Evolutionary conservation across 345 rosid genomes (phyloP).

Genomic region (Garcia nutans): DNA sequence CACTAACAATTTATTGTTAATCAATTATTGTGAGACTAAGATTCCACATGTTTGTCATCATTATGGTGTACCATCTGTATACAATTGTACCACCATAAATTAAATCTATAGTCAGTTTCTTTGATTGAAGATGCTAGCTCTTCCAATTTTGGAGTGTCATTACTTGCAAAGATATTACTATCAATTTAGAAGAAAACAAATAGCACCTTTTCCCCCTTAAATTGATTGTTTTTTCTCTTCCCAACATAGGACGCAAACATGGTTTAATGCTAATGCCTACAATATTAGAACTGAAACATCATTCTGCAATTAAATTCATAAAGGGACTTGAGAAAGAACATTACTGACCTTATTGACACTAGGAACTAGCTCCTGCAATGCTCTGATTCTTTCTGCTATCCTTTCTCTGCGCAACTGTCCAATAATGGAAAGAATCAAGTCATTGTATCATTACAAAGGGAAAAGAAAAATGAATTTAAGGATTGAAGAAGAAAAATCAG

Average conservation of each 20-base stretch:
- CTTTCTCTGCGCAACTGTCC: conserved; percentile 91
- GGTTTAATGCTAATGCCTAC: not conserved
- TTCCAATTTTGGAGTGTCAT: not conserved
- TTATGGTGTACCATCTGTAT: too few species aligned
- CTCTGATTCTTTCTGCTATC: conserved; percentile 98
- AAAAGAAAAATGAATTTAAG: not conserved
- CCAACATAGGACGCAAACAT: not conserved
- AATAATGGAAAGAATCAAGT: conserved; percentile 20
- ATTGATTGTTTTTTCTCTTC: not conserved
- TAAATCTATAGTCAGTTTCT: too few species aligned
- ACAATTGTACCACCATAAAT: too few species aligned
- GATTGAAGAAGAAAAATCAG: conserved; percentile 9
- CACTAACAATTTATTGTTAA: not conserved
- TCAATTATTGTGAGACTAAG: not conserved
- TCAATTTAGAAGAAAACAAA: not conserved
- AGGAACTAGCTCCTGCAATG: conserved; percentile 95
- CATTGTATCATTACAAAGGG: not conserved
- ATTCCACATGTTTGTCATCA: not conserved
- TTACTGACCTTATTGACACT: conserved; percentile 85
- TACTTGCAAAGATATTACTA: not conserved
- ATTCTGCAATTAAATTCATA: conserved; percentile 5
- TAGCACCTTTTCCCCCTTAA: not conserved
- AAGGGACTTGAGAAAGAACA: conserved; percentile 14
- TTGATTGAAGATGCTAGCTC: too few species aligned
- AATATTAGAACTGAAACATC: not conserved